Evolutionary conservation across 495 filamentous ascomycete genomes (phyloP).

Genomic region (Aspergillus haitiensis): DNA sequence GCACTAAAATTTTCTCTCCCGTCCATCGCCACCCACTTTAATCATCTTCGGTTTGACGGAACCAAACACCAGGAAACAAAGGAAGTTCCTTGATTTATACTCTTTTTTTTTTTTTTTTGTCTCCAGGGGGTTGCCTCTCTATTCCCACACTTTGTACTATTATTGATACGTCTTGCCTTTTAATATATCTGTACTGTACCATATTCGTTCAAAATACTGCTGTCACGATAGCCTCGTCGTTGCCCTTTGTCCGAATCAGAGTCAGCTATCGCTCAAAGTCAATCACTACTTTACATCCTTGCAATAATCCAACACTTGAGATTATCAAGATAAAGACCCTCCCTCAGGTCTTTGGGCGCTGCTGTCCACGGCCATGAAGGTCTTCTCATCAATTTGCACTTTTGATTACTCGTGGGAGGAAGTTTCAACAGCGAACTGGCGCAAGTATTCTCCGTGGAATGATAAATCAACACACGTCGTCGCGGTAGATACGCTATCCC

Average conservation of each 20-base stretch:
- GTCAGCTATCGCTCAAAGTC: too few species aligned
- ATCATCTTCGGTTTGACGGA: constrained; percentile 16
- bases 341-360: not conserved
- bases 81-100: constrained; percentile 2
- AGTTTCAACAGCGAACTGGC: constrained; percentile 98
- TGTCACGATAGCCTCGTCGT: too few species aligned
- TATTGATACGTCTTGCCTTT: too few species aligned
- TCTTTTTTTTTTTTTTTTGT: constrained; percentile 5
- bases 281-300: too few species aligned
- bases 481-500: constrained; percentile 87
- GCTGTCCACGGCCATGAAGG: constrained; percentile 65
- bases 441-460: constrained; percentile 98
- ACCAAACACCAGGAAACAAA: not conserved
- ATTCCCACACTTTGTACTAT: too few species aligned
- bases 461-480: constrained; percentile 90
- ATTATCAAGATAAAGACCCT: not conserved
- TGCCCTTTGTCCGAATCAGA: too few species aligned
- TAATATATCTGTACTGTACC: too few species aligned
- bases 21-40: constrained; percentile 25
- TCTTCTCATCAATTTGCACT: constrained; percentile 82
- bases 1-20: constrained; percentile 16
- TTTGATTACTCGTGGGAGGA: constrained; percentile 99
- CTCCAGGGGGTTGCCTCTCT: not conserved
- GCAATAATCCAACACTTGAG: not conserved
- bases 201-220: too few species aligned